Base-by-base conservation (phyloP, 495 filamentous ascomycete genomes). In the Xylaria nigripes region DNA sequence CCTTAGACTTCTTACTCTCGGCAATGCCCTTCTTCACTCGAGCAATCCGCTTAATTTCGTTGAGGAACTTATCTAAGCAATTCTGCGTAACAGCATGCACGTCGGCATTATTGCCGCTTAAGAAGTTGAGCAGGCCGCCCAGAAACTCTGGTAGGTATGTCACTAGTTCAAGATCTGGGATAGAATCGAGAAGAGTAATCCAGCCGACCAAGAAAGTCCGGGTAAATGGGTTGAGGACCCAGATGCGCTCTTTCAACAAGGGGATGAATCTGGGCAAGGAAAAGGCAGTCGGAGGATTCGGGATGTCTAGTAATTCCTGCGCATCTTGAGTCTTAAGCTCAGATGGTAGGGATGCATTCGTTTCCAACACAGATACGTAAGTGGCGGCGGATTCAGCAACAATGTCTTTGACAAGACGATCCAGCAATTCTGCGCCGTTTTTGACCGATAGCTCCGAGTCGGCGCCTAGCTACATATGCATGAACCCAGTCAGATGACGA, bases 391-490 rank as follows among this genome's bases (percentile, higher is more conserved):
- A 96, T 69, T 99, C 94, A 1, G 92, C 86, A 4, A 97, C 92
- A 46, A 99, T 99, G 62, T 99, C 94, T 68, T 99, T 99, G 54
- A 99, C 84, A 19, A 99, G 76, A 15, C 94, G 87, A 70, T 99
- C 94, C 5, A 99, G 78, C 51, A 99, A 81, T 65, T 99, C 94
- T 15, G 94, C 94, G 7, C 94, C 94, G 62, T 99, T 99, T 68
- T 99, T 99, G 47, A 99, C 94, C 0, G 93, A 97, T 15, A 95
- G 76, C 62, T 99, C 94, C 2, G 89, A 87, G 66, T 99, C 94
- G 16, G 94, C 94, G 12, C 93, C 92, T 48, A 99, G 79, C 91
- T 97, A 60, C 43, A 58, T 15, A 32, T 23, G 29, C 38, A 16
- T 18, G 22, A 49, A 49, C 42, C 32, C 29, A 47, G 22, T 55